These are phyloP conservation scores for Ogataea dorogensis DNA, from an alignment of 805 yeast species.

Conservation along the genomic window DNA sequence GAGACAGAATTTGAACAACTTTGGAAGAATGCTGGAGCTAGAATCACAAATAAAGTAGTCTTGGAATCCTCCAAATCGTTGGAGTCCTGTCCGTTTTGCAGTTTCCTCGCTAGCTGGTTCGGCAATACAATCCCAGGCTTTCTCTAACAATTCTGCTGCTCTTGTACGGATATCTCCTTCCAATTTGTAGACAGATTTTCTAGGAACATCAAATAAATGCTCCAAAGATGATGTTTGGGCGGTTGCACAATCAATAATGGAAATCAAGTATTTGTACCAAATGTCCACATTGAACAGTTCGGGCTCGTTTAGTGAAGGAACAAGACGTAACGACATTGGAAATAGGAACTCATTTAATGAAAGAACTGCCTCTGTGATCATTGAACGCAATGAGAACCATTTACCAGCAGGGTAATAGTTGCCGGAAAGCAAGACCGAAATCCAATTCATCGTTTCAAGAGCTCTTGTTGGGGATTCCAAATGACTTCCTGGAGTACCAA, in stretches of 20 bases:
- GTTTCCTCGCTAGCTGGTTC: constrained; percentile 58
- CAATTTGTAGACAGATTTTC: constrained; percentile 63
- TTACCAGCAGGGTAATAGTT: constrained; percentile 62
- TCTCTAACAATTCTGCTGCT: constrained; percentile 52
- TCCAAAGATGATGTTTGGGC: constrained; percentile 69
- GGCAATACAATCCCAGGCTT: constrained; percentile 75
- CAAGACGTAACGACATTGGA: constrained; percentile 46
- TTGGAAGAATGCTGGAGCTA: constrained; percentile 60
- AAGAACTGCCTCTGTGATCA: constrained; percentile 55
- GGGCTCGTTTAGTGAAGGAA: constrained; percentile 51
- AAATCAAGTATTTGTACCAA: constrained; percentile 68
- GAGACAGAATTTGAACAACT: constrained; percentile 63
- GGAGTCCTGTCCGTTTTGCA: constrained; percentile 54
- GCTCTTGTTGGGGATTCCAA: constrained; percentile 9
- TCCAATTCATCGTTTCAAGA: constrained; percentile 28
- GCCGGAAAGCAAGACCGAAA: constrained; percentile 51
- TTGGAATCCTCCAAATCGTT: constrained; percentile 69
- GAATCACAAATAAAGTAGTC: constrained; percentile 53
- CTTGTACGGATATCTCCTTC: constrained; percentile 62
- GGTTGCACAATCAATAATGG: constrained; percentile 56
- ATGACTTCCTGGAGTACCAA: constrained; percentile 11
- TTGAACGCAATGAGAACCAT: constrained; percentile 70
- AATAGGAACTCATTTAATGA: constrained; percentile 52
- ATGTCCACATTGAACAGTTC: constrained; percentile 55
- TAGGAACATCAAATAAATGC: constrained; percentile 68